Base-by-base conservation (phyloP, 2,329 filamentous ascomycete genomes). In the Coniochaeta hoffmannii region DNA sequence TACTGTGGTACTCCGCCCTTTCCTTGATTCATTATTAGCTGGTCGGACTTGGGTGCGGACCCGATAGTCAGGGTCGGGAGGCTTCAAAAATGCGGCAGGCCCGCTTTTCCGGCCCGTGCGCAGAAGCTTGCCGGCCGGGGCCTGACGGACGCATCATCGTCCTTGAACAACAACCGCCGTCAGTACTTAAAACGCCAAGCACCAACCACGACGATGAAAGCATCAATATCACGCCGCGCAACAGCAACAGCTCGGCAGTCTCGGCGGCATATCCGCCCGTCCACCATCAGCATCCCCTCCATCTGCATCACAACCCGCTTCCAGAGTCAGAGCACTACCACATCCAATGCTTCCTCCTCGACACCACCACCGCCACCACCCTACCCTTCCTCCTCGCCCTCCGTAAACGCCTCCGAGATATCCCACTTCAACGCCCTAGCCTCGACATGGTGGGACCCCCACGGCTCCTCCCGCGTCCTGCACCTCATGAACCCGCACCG, bases 401-500 rank as follows among this genome's bases (percentile, higher is more conserved):
- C 89, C 55, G 89, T 99, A 72, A 95, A 95, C 65, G 82, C 89
- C 54, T 83, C 87, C 62, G 93, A 99, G 76, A 84, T 99, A 61
- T 89, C 88, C 17, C 94, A 99, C 76, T 99, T 99, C 81, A 91
- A 91, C 66, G 85, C 85, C 60, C 89, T 99, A 65, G 94, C 94
- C 61, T 89, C 89, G 61, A 87, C 87, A 65, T 99, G 94, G 94
- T 99, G 94, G 94, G 92, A 97, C 72, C 89, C 93, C 1, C 86
- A 96, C 67, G 94, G 94, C 53, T 87, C 93, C 7, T 97, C 91
- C 4, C 85, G 93, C 36, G 85, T 97, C 57, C 84, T 99, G 2
- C 94, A 99, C 72, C 86, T 96, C 62, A 97, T 99, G 93, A 97
- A 99, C 74, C 94, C 94, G 1, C 83, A 96, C 49, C 91, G 94